These are phyloP conservation scores for Populus davidiana DNA, from an alignment of 345 rosid species.

Conservation along the genomic window DNA sequence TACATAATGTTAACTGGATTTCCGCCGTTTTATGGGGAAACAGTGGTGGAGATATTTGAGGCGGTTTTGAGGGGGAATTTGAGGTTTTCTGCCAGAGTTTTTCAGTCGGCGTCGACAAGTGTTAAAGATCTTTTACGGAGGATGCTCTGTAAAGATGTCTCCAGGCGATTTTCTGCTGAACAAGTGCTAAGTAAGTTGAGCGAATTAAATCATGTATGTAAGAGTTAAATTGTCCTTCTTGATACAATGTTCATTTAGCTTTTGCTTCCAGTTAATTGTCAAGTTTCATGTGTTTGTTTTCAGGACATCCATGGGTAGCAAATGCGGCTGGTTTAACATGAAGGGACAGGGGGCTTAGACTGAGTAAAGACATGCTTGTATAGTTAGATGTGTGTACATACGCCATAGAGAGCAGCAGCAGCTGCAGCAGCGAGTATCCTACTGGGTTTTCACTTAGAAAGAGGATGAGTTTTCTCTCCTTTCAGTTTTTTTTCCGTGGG, in stretches of 20 bases:
- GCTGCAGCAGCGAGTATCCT: not conserved
- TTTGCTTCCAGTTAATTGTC: not conserved
- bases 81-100: conserved; percentile 55
- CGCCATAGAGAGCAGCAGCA: not conserved
- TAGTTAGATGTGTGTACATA: no score
- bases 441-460: not conserved
- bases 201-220: not conserved
- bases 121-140: conserved; percentile 74
- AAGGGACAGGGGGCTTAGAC: not conserved
- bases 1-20: conserved; percentile 72
- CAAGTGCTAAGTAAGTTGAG: conserved; percentile 62
- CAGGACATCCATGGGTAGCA: conserved; percentile 32
- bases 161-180: conserved; percentile 68
- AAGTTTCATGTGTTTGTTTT: not conserved
- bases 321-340: not conserved
- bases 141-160: conserved; percentile 73
- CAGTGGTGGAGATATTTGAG: conserved; percentile 61
- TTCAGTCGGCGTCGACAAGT: conserved; percentile 40
- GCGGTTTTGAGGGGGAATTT: conserved; percentile 64
- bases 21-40: conserved; percentile 76
- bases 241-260: not conserved
- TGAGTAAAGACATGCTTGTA: not conserved
- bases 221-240: no score
- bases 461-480: not conserved
- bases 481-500: not conserved